Conservation (phyloP, 2,329 filamentous ascomycete genomes). For the Fusarium goolgardi region DNA sequence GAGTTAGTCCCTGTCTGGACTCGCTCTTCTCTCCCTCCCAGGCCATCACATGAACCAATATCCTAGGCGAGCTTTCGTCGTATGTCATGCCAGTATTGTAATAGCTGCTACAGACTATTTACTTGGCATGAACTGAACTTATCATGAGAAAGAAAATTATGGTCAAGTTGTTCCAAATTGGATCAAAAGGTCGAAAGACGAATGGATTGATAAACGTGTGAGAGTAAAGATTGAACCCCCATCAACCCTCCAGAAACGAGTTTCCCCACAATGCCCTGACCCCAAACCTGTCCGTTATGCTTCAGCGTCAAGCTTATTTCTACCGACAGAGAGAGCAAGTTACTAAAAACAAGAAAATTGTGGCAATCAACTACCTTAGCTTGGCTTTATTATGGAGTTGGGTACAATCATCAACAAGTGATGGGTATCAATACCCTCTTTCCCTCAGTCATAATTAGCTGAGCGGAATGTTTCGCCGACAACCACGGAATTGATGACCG, state of each 20-base stretch:
- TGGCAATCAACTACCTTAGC: not conserved
- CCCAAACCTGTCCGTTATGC: constrained; percentile 20
- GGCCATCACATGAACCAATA: constrained; percentile 10
- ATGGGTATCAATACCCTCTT: not conserved
- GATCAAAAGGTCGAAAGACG: not conserved
- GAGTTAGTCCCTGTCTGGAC: constrained; percentile 5
- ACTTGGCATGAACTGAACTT: not conserved
- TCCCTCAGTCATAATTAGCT: not conserved
- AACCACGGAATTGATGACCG: constrained; percentile 1
- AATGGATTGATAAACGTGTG: not conserved
- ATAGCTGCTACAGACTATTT: not conserved
- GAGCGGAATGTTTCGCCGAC: not conserved
- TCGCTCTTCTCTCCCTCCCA: not conserved
- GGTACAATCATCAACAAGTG: no score
- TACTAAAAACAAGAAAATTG: not conserved
- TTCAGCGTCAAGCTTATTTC: constrained; percentile 28
- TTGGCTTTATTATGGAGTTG: not conserved
- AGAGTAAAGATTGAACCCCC: not conserved
- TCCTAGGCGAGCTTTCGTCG: not conserved
- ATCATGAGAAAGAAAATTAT: not conserved
- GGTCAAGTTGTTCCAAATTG: fast-evolving
- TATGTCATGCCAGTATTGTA: not conserved
- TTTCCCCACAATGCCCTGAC: constrained; percentile 22
- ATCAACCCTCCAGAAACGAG: not conserved
- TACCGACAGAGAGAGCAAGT: not conserved